phyloP scores from a whole-genome alignment of 2,329 filamentous ascomycete genomes.

The Aspergillus vadensis region DNA sequence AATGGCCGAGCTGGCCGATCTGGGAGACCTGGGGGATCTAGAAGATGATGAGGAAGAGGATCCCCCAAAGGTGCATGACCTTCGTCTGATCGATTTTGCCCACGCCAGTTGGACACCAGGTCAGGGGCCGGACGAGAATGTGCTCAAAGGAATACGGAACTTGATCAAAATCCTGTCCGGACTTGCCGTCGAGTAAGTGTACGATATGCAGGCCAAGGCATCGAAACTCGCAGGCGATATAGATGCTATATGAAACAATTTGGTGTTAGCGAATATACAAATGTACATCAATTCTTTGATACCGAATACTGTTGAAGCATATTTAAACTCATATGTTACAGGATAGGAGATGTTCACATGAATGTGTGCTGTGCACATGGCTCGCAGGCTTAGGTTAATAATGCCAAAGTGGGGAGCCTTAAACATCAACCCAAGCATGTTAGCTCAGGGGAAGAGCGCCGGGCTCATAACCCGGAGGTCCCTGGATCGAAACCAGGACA shows the following conservation, averaged over 20 bases:
- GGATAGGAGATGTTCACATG: too few relatives aligned
- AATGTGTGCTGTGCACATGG: too few relatives aligned
- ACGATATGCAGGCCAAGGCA: constrained; percentile 10
- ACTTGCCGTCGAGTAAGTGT: constrained; percentile 47
- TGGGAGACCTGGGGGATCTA: constrained; percentile 46
- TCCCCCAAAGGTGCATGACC: constrained; percentile 68
- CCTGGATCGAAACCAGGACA: constrained; percentile 35
- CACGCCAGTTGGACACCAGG: constrained; percentile 84
- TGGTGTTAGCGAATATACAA: neutral
- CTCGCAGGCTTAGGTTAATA: too few relatives aligned
- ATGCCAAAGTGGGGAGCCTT: too few relatives aligned
- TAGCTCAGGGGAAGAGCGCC: constrained; percentile 50
- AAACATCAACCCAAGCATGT: constrained; percentile 32
- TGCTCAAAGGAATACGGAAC: constrained; percentile 71
- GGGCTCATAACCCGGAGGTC: constrained; percentile 52
- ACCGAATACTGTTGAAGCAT: neutral
- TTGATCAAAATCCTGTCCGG: constrained; percentile 71
- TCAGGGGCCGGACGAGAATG: constrained; percentile 82
- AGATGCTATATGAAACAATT: constrained; percentile 8
- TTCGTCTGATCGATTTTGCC: constrained; percentile 96
- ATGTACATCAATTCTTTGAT: neutral
- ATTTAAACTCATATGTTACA: too few relatives aligned
- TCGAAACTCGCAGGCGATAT: constrained; percentile 30
- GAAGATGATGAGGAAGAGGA: constrained; percentile 58
- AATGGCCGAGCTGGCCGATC: constrained; percentile 42